phyloP scores from a whole-genome alignment of 495 filamentous ascomycete genomes.

The Hypoxylon subgilvum region DNA sequence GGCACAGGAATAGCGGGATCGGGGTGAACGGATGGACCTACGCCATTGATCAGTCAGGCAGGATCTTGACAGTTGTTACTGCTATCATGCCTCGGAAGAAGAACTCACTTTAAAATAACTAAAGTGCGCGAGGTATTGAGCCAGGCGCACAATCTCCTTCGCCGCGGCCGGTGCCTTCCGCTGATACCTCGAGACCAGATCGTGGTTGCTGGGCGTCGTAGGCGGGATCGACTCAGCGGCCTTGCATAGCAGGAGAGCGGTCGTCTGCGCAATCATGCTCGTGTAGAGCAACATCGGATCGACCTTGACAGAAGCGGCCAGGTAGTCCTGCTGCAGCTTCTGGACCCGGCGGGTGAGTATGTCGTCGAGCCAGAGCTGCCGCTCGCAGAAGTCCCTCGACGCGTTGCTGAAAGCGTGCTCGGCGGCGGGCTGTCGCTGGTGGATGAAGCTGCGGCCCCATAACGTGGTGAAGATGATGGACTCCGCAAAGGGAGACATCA shows the following conservation, averaged over 20 bases:
- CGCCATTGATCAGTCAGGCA: background rate
- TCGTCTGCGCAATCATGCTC: conserved; percentile 9
- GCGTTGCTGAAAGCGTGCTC: background rate
- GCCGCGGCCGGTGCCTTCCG: conserved; percentile 4
- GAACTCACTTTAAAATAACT: conserved; percentile 10
- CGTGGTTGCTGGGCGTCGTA: background rate
- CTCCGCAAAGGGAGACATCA: conserved; percentile 17
- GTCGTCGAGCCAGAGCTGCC: conserved; percentile 32
- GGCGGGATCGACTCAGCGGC: conserved; percentile 6
- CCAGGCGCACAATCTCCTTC: conserved; percentile 8
- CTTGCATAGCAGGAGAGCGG: conserved; percentile 5
- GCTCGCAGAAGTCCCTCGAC: conserved; percentile 4
- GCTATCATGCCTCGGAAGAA: background rate
- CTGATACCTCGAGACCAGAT: conserved; percentile 8
- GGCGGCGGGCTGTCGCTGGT: conserved; percentile 2
- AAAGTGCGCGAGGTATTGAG: conserved; percentile 8
- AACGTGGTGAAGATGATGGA: conserved; percentile 19
- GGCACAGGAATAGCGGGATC: conserved; percentile 11
- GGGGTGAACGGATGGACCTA: conserved; percentile 13
- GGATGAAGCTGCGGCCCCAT: conserved; percentile 12
- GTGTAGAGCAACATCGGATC: conserved; percentile 11
- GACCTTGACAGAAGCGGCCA: conserved; percentile 4
- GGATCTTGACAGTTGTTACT: background rate
- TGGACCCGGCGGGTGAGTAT: conserved; percentile 5
- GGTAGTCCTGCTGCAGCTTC: conserved; percentile 9